phyloP scores from a whole-genome alignment of 257 asterid genomes.

The Gynochthodes officinalis region DNA sequence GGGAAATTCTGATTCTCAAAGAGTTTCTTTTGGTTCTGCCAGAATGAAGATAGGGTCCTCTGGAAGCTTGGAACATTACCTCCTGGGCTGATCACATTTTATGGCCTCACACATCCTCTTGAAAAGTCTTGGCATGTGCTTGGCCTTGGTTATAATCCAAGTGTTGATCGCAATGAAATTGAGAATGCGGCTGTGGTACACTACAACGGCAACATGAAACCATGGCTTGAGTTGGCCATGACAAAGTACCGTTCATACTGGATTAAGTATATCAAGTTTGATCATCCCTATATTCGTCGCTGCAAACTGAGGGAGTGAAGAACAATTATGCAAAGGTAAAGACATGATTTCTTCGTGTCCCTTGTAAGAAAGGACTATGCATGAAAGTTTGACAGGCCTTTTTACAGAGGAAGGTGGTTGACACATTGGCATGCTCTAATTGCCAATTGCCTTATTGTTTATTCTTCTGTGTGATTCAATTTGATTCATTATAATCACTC shows the following conservation, averaged over 20 bases:
- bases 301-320: constrained; percentile 74
- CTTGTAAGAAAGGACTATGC: constrained; percentile 18
- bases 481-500: constrained; percentile 29
- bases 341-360: constrained; percentile 21
- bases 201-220: constrained; percentile 98
- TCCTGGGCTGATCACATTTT: constrained; percentile 91
- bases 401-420: constrained; percentile 4
- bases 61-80: constrained; percentile 99
- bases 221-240: constrained; percentile 97
- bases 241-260: constrained; percentile 84
- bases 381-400: constrained; percentile 11
- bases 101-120: constrained; percentile 89
- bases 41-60: constrained; percentile 90
- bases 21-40: constrained; percentile 18
- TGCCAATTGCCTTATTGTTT: constrained; percentile 23
- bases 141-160: constrained; percentile 93
- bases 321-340: constrained; percentile 19
- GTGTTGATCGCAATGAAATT: constrained; percentile 69
- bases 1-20: neutral
- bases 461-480: constrained; percentile 31
- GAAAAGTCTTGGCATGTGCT: constrained; percentile 98
- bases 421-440: constrained; percentile 1
- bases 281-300: constrained; percentile 69
- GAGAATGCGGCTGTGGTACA: constrained; percentile 95
- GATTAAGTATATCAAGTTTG: constrained; percentile 76